Conservation (phyloP, 495 filamentous ascomycete species). For the Cladorrhinum samala region DNA sequence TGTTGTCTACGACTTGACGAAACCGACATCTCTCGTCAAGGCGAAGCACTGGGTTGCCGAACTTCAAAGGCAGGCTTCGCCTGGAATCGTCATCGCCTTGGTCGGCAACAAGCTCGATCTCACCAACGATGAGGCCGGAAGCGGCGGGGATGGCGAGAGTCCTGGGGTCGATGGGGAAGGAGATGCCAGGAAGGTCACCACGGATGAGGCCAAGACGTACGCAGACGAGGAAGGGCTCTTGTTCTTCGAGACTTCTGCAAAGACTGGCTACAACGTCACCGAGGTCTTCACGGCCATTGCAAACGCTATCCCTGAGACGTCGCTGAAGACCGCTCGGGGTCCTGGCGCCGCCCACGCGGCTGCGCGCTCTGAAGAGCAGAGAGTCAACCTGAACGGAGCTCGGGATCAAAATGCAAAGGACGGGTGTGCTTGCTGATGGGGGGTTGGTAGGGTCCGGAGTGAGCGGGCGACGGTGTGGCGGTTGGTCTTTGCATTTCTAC, state of each 20-base stretch:
- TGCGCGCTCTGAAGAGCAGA: conserved; percentile 53
- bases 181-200: conserved; percentile 80
- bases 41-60: conserved; percentile 99
- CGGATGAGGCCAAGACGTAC: conserved; percentile 82
- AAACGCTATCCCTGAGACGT: conserved; percentile 93
- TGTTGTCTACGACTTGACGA: conserved; percentile 97
- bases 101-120: conserved; percentile 98
- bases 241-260: conserved; percentile 97
- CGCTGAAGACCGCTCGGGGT: conserved; percentile 77
- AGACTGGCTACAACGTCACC: conserved; percentile 87
- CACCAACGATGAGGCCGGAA: conserved; percentile 48
- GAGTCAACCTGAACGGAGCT: conserved; percentile 63
- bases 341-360: conserved; percentile 52
- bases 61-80: conserved; percentile 92
- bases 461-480: not conserved
- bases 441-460: not conserved
- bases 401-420: conserved; percentile 68
- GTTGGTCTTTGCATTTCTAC: conserved; percentile 11
- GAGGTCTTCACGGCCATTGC: conserved; percentile 99
- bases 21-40: conserved; percentile 89
- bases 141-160: conserved; percentile 35
- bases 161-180: conserved; percentile 56
- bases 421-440: conserved; percentile 75
- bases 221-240: conserved; percentile 89
- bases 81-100: conserved; percentile 94